Base-by-base conservation (phyloP, 2,329 filamentous ascomycete genomes). In the Coniella lustricola region DNA sequence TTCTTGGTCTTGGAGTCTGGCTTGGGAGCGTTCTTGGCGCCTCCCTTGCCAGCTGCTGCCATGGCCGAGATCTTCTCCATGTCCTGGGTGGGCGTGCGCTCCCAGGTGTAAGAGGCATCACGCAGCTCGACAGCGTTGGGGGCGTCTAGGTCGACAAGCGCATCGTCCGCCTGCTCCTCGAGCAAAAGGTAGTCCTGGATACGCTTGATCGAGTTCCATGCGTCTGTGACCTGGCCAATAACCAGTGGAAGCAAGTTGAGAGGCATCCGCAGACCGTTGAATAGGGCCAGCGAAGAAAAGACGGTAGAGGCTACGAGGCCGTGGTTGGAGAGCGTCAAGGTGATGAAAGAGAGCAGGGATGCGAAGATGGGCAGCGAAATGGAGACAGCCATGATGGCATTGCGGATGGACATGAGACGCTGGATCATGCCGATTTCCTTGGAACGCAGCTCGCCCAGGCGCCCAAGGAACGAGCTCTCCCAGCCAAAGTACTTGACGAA, bases 401-500 rank as follows among this genome's bases (percentile, higher is more conserved):
- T 94, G 57, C 90, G 80, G 56, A 94, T 87, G 1, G 86, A 81
- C 22, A 97, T 70, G 39, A 97, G 69, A 13, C 89, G 70, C 63
- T 95, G 90, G 50, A 97, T 90, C n/a, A 85, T 80, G 49, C 75
- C 71, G 52, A 97, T 90, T 65, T 97, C 91, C 52, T 76, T 77
- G 45, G 74, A 74, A 50, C 91, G 81, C 53, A 95, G 85, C 20
- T 82, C 76, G 43, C 81, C 79, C 14, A 96, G 75, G 13, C 90
- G 82, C 44, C 82, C 75, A 12, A 96, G 70, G 61, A 97, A 96
- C 31, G 87, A 85, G 50, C 78, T 84, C 63, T 97, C 91, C 91
- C 91, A 97, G 7, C 90, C 90, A 62, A 96, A 97, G 65, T 82
- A 96, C 65, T 97, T 97, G 67, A 97, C 91, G 60, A 97, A 96